phyloP scores from a whole-genome alignment of 2,329 filamentous ascomycete species.

The Claviceps digitariae region DNA sequence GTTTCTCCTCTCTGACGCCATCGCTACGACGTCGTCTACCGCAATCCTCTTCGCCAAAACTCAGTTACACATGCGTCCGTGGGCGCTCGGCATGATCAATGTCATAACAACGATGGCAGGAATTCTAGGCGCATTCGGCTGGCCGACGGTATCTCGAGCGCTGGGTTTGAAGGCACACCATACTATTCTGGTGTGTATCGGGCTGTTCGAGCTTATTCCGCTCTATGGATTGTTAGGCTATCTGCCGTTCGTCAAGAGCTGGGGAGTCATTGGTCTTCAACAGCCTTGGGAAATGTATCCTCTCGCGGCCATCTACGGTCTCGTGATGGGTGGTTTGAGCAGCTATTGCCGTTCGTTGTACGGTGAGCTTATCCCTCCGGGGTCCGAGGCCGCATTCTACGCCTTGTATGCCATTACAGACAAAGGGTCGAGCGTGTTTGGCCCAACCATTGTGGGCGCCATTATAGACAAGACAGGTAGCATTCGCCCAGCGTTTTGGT shows the following conservation, averaged over 20 bases:
- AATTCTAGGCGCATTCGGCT: conserved; percentile 77
- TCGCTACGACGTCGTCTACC: conserved; percentile 88
- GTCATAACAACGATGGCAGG: conserved; percentile 79
- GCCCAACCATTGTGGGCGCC: conserved; percentile 80
- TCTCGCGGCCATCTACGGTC: conserved; percentile 76
- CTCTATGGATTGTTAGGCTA: conserved; percentile 84
- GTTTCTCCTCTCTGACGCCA: conserved; percentile 89
- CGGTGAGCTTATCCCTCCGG: conserved; percentile 85
- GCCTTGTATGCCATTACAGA: conserved; percentile 95
- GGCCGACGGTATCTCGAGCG: conserved; percentile 63
- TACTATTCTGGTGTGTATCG: conserved; percentile 85
- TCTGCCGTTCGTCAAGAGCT: conserved; percentile 59
- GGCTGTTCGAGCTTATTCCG: conserved; percentile 82
- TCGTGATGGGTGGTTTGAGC: conserved; percentile 85
- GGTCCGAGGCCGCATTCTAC: conserved; percentile 92
- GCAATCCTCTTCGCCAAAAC: conserved; percentile 95
- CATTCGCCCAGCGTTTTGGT: conserved; percentile 82
- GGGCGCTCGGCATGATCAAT: conserved; percentile 81
- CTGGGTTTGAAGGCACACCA: conserved; percentile 64
- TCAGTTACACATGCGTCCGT: conserved; percentile 75
- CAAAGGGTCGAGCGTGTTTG: conserved; percentile 89
- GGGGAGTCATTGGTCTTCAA: conserved; percentile 75
- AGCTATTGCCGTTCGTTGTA: conserved; percentile 88
- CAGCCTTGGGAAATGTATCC: conserved; percentile 96
- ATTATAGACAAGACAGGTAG: conserved; percentile 78